Evolutionary conservation across 2,329 filamentous ascomycete species (phyloP).

Genomic region (Clonostachys rhizophaga): DNA sequence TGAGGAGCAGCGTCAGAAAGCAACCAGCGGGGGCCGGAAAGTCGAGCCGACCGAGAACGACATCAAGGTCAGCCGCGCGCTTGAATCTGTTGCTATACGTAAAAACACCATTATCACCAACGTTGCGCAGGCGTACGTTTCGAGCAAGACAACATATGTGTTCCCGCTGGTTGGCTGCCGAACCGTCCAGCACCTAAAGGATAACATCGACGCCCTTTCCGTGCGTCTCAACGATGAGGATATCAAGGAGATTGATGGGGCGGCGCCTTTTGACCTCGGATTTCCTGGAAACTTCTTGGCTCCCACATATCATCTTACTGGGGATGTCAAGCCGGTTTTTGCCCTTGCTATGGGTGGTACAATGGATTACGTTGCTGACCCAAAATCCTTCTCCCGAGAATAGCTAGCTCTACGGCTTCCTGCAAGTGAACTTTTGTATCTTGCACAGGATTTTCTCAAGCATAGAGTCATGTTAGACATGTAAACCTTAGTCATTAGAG

Average conservation of each 20-base stretch:
- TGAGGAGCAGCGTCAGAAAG: constrained; percentile 2
- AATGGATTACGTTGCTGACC: background rate
- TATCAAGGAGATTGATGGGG: constrained; percentile 54
- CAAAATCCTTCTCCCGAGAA: background rate
- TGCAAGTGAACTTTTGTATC: too few species aligned
- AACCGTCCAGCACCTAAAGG: constrained; percentile 52
- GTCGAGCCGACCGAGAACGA: constrained; percentile 38
- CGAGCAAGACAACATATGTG: constrained; percentile 56
- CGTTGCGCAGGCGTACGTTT: constrained; percentile 59
- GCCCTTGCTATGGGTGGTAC: background rate
- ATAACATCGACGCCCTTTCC: constrained; percentile 57
- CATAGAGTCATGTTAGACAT: too few species aligned
- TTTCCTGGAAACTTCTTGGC: constrained; percentile 53
- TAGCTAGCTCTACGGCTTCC: background rate
- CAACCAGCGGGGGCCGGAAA: background rate
- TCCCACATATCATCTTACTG: constrained; percentile 20
- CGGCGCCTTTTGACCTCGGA: constrained; percentile 37
- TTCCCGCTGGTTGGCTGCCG: constrained; percentile 37
- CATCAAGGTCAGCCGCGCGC: constrained; percentile 25
- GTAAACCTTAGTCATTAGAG: too few species aligned
- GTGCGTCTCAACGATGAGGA: constrained; percentile 51
- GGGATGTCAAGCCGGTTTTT: background rate
- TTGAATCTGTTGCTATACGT: constrained; percentile 34
- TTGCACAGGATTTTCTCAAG: too few species aligned
- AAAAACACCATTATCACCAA: constrained; percentile 23